Conservation (phyloP, 176 grass and related monocot species). For the Oryza brachyantha region DNA sequence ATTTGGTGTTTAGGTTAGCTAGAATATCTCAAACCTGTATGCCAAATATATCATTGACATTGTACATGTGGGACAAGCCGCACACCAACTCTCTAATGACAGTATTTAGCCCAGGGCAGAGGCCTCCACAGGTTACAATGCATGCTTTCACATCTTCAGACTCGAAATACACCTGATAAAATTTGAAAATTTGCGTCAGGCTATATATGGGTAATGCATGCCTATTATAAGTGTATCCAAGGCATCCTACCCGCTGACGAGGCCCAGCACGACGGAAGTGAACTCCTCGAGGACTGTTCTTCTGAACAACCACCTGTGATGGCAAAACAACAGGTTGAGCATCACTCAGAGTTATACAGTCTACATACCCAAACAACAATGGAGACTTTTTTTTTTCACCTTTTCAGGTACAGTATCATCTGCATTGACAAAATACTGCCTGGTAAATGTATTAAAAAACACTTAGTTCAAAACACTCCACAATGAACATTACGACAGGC, state of each 20-base stretch:
- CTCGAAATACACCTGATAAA: conserved; percentile 81
- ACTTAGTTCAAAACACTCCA: conserved; percentile 16
- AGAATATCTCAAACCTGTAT: conserved; percentile 70
- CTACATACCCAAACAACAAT: not conserved
- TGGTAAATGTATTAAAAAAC: conserved; percentile 38
- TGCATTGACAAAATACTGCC: conserved; percentile 90
- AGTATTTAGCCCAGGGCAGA: conserved; percentile 96
- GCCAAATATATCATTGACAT: conserved; percentile 61
- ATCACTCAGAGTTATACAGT: conserved; percentile 14
- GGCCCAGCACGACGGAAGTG: conserved; percentile 96
- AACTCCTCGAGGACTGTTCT: conserved; percentile 63
- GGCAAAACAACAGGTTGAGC: not conserved
- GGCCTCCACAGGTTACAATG: conserved; percentile 97
- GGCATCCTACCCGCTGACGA: conserved; percentile 67
- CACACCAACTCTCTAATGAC: conserved; percentile 98
- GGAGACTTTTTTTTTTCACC: conserved; percentile 37
- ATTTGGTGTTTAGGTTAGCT: not conserved
- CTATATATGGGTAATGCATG: conserved; percentile 17
- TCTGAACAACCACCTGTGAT: conserved; percentile 68
- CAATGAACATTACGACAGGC: not conserved
- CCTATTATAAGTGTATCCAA: not conserved
- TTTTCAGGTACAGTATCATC: conserved; percentile 93
- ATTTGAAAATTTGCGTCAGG: not conserved
- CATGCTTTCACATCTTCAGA: conserved; percentile 80
- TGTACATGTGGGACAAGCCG: conserved; percentile 91